Conservation (phyloP, 495 filamentous ascomycete genomes). For the Penicillium angulare region DNA sequence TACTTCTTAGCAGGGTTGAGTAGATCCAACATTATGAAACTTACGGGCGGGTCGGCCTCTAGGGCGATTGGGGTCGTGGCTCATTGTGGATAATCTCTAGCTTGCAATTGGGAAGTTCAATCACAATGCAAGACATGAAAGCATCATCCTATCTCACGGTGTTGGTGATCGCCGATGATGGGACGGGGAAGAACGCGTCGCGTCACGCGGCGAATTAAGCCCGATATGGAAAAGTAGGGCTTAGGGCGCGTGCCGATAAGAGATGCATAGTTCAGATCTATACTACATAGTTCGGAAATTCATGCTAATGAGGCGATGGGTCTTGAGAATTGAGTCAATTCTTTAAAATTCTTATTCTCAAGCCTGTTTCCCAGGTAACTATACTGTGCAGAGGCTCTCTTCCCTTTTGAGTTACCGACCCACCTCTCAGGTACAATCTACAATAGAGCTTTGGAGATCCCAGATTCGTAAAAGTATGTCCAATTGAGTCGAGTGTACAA, state of each 20-base stretch:
- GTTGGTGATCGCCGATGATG: conserved; percentile 11
- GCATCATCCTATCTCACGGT: no score
- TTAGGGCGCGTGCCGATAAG: conserved; percentile 33
- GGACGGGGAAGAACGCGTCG: conserved; percentile 26
- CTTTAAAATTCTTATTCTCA: no score
- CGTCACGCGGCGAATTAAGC: conserved; percentile 29
- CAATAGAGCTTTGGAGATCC: neutral
- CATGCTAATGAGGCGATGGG: neutral
- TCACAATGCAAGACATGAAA: neutral
- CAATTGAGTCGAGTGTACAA: no score
- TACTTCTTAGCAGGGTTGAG: conserved; percentile 10
- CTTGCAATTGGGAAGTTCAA: neutral
- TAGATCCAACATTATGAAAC: conserved; percentile 9
- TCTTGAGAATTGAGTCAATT: no score
- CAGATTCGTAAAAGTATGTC: no score
- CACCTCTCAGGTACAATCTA: no score
- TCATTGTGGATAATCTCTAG: conserved; percentile 24
- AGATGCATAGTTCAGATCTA: neutral
- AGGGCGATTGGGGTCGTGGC: conserved; percentile 39
- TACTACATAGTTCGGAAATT: neutral
- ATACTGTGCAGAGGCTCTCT: no score
- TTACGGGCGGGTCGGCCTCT: conserved; percentile 47
- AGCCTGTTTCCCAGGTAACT: no score
- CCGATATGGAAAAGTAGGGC: conserved; percentile 35
- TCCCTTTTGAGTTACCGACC: no score